Conservation (phyloP, 257 asterid species). For the Thymus mandschuricus region DNA sequence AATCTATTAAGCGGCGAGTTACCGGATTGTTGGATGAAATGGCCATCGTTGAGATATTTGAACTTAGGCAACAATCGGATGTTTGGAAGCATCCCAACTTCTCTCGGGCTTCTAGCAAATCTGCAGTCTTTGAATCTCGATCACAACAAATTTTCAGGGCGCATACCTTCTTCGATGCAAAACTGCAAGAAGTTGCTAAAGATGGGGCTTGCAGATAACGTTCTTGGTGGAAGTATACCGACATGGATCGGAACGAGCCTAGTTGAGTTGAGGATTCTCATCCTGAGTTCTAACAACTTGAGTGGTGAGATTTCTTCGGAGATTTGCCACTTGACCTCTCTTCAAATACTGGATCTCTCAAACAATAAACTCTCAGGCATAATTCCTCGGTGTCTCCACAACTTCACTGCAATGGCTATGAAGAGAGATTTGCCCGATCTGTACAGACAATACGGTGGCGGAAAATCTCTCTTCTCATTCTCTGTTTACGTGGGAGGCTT, state of each 20-base stretch:
- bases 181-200: constrained; percentile 29
- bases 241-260: constrained; percentile 35
- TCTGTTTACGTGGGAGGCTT: background rate
- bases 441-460: background rate
- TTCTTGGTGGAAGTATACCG: constrained; percentile 37
- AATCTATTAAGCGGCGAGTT: constrained; percentile 38
- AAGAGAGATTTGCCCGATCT: constrained; percentile 6
- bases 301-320: constrained; percentile 33
- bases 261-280: constrained; percentile 25
- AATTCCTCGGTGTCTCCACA: constrained; percentile 32
- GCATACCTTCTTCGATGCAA: constrained; percentile 34
- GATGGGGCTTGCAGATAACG: constrained; percentile 35
- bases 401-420: constrained; percentile 39
- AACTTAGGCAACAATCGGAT: constrained; percentile 39
- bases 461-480: background rate
- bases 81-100: constrained; percentile 40
- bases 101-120: constrained; percentile 33
- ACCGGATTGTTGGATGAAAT: constrained; percentile 47
- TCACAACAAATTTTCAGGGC: constrained; percentile 34
- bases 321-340: constrained; percentile 30
- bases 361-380: constrained; percentile 32
- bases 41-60: constrained; percentile 25
- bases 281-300: constrained; percentile 42
- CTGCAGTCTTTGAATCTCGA: constrained; percentile 32
- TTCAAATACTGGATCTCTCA: constrained; percentile 47